phyloP scores from a whole-genome alignment of 352 stramenopile genomes.

The Globisporangium paroecandrum region DNA sequence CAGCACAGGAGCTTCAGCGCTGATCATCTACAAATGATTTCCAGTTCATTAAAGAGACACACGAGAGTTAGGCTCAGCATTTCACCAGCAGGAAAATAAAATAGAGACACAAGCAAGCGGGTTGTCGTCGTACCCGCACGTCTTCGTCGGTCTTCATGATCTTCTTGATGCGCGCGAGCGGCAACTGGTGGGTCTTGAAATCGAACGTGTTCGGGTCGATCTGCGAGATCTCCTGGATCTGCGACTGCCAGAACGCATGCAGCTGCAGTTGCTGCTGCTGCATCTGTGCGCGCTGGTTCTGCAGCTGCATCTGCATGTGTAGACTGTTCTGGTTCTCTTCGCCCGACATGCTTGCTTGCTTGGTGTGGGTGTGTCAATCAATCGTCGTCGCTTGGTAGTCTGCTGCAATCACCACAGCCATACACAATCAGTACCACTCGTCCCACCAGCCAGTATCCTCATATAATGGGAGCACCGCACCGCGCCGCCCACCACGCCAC shows the following conservation, averaged over 20 bases:
- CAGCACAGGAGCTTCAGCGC: conserved; percentile 88
- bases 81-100: no score
- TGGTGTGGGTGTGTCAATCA: not conserved
- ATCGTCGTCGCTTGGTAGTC: not conserved
- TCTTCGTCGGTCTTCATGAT: conserved; percentile 96
- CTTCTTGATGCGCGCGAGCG: conserved; percentile 93
- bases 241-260: conserved; percentile 85
- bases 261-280: conserved; percentile 85
- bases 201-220: conserved; percentile 83
- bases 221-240: conserved; percentile 87
- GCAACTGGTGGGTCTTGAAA: conserved; percentile 89
- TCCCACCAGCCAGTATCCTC: not conserved
- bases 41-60: not conserved
- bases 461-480: not conserved
- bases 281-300: conserved; percentile 85
- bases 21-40: conserved; percentile 83
- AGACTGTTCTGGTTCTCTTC: conserved; percentile 65
- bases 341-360: conserved; percentile 40
- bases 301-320: conserved; percentile 85
- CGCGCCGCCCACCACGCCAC: not conserved
- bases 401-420: not conserved
- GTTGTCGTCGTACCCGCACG: conserved; percentile 52
- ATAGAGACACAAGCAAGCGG: not conserved
- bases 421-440: not conserved
- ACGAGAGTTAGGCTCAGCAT: not conserved